Evolutionary conservation across 2,329 filamentous ascomycete species (phyloP).

Genomic region (Sarocladiaceae sp.): DNA sequence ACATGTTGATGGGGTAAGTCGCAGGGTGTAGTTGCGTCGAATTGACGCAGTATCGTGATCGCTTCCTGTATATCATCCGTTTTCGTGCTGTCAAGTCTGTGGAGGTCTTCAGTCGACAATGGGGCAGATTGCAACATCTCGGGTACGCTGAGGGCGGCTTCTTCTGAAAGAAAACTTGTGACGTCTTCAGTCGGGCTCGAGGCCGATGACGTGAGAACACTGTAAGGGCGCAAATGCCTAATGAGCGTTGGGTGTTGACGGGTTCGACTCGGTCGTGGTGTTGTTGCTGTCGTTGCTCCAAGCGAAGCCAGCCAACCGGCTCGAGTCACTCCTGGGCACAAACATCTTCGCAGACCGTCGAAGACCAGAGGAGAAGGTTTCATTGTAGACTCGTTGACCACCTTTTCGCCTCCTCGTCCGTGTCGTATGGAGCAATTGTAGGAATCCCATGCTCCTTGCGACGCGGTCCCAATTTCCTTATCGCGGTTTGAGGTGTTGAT

Average conservation of each 20-base stretch:
- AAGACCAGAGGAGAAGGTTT: conserved; percentile 15
- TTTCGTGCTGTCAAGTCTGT: background rate
- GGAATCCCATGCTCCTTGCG: background rate
- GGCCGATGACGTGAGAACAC: background rate
- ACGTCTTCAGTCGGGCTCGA: too few relatives aligned
- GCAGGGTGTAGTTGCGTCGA: background rate
- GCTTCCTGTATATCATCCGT: conserved; percentile 22
- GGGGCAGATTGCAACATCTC: too few relatives aligned
- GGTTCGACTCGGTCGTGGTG: background rate
- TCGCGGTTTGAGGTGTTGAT: background rate
- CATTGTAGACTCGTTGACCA: too few relatives aligned
- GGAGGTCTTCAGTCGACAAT: too few relatives aligned
- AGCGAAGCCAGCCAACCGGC: background rate
- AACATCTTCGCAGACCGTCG: conserved; percentile 58
- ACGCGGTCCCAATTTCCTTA: background rate
- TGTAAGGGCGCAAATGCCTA: background rate
- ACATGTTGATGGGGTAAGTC: conserved; percentile 8
- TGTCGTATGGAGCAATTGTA: too few relatives aligned
- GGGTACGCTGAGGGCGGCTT: too few relatives aligned
- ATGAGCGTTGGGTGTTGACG: conserved; percentile 1
- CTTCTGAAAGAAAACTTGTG: background rate
- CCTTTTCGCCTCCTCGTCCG: too few relatives aligned
- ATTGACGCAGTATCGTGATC: conserved; percentile 22
- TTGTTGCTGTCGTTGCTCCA: background rate
- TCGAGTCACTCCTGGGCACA: conserved; percentile 50